A percentile compares a stretch with the other conserved stretches of the same genome.
Evolutionary conservation across 2,329 filamentous ascomycete genomes (phyloP).

Genomic region (Sclerotinia trifoliorum): DNA sequence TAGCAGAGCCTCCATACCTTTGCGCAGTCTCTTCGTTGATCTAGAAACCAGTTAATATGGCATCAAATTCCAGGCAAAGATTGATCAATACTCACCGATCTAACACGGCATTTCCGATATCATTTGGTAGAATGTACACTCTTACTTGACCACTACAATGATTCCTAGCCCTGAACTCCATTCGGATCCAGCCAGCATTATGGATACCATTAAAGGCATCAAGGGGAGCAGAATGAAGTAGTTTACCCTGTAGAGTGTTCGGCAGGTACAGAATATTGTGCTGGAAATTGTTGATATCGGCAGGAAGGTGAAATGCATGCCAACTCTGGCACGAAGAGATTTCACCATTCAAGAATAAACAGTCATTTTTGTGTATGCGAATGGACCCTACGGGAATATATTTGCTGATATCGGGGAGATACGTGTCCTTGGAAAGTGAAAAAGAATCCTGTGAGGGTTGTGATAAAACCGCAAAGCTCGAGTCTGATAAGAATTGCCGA

Average conservation of each 20-base stretch:
- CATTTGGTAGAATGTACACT: constrained; percentile 65
- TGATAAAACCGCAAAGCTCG: background rate
- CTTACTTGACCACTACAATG: constrained; percentile 44
- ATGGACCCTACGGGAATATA: constrained; percentile 36
- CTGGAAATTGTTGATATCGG: constrained; percentile 23
- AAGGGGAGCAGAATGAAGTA: constrained; percentile 28
- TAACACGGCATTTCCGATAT: constrained; percentile 56
- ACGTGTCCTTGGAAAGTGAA: background rate
- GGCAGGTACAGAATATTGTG: constrained; percentile 21
- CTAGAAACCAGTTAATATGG: constrained; percentile 36
- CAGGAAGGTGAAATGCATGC: constrained; percentile 29
- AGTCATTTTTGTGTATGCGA: constrained; percentile 26
- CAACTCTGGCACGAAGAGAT: constrained; percentile 28
- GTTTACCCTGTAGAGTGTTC: constrained; percentile 27
- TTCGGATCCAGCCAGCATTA: constrained; percentile 36
- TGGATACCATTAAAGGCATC: constrained; percentile 28
- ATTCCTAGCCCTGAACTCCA: constrained; percentile 34
- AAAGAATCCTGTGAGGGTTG: background rate
- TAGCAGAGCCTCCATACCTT: constrained; percentile 51
- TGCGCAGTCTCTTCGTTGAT: constrained; percentile 46
- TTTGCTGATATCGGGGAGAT: constrained; percentile 32
- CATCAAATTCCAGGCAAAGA: background rate
- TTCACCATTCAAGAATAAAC: constrained; percentile 15
- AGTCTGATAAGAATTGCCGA: background rate
- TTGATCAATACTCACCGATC: constrained; percentile 32